Evolutionary conservation across 1,284 basidiomycete genomes (phyloP), one percentile per base, ranked within the genome.

Genomic region (Rhodotorula sp.): DNA sequence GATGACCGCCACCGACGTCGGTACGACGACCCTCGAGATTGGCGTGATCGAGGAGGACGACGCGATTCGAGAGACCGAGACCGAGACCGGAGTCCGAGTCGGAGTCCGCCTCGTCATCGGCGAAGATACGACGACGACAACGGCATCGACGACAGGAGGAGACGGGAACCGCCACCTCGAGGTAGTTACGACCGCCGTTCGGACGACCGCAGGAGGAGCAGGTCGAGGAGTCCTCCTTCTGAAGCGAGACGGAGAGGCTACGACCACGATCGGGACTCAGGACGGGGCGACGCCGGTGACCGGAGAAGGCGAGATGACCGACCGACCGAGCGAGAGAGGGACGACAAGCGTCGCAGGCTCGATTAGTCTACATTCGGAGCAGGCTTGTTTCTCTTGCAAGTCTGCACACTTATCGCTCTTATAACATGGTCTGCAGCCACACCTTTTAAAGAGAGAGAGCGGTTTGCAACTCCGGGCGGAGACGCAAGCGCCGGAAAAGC

Each of bases 291-390:
- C 22, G 18, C 30, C 18, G 37, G 54, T 46, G 60, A 54, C 48
- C 30, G 10, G 44, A 45, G n/a, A 60, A 53, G 20, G 17, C 33
- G 42, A 53, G 57, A 7, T 49, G 58, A 7, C 10, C 48, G 17
- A 29, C 26, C 24, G 4, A n/a, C 30, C 22, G 33, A 55, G 7
- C 10, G 45, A 30, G 60, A 62, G 5, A 29, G 67, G 53, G 67
- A 60, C 26, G 62, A 69, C 24, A 66, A 69, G 57, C 66, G 70
- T 42, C 12, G 18, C 22, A n/a, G 49, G 49, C 22, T 42, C 37
- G 37, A 42, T 42, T 42, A 3, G 3, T 42, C 14, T 3, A 12
- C 37, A 1, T 14, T 12, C 14, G 37, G 2, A 42, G 37, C 37
- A 42, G 37, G 10, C 3, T 42, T 3, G 37, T 0, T 14, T 42